phyloP scores from a whole-genome alignment of 768 basidiomycete genomes.

The Phaeotremella skinneri region DNA sequence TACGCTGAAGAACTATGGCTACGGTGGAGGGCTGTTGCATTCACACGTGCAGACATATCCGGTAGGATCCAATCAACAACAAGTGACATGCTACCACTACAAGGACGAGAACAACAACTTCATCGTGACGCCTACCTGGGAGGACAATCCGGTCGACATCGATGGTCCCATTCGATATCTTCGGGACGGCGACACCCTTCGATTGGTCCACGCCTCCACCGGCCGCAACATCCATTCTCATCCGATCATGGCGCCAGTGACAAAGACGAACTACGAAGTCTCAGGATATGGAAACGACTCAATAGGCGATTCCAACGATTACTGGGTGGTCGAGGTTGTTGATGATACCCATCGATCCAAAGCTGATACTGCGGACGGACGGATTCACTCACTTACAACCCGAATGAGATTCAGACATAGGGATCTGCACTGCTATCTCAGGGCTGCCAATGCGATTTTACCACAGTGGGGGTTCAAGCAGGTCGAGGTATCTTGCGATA shows the following conservation, averaged over 20 bases:
- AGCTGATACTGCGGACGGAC: constrained; percentile 58
- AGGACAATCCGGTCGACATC: constrained; percentile 67
- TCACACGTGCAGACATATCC: constrained; percentile 97
- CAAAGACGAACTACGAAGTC: constrained; percentile 86
- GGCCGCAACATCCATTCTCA: constrained; percentile 92
- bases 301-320: constrained; percentile 80
- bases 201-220: constrained; percentile 77
- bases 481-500: constrained; percentile 89
- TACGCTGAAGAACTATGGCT: constrained; percentile 95
- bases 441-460: constrained; percentile 79
- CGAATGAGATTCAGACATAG: constrained; percentile 78
- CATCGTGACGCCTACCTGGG: constrained; percentile 76
- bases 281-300: constrained; percentile 90
- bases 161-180: constrained; percentile 63
- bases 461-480: constrained; percentile 99
- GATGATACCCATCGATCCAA: constrained; percentile 73
- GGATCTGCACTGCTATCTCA: constrained; percentile 76
- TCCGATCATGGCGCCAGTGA: constrained; percentile 76
- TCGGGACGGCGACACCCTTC: constrained; percentile 70
- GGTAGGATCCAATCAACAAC: constrained; percentile 85
- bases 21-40: constrained; percentile 92
- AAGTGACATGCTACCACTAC: constrained; percentile 99
- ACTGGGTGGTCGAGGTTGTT: constrained; percentile 91
- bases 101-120: constrained; percentile 98
- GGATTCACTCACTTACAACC: constrained; percentile 87